Base-by-base conservation (phyloP, 2,329 filamentous ascomycete species). In the Monosporascus sp. region DNA sequence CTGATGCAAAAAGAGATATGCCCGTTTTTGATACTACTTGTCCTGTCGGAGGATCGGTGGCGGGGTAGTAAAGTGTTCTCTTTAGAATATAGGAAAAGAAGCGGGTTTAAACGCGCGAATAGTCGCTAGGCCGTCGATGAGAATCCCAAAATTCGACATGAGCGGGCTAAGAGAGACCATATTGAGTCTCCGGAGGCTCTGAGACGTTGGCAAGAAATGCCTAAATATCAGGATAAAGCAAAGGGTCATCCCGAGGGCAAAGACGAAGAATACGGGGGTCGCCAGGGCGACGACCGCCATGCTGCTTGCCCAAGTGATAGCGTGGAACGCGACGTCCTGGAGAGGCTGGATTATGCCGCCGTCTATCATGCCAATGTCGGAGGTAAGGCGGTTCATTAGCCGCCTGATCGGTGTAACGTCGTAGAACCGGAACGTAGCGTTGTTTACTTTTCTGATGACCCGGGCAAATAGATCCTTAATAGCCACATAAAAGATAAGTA, bases 351-450 rank as follows among this genome's bases (percentile, higher is more conserved):
- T 87, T 62, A 96, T 88, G n/a, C 88, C 87, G 1, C 91, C 91
- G 64, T 97, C 92, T 0, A 96, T 81, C 49, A 90, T 92, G 28
- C 88, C 89, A 71, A 96, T 94, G 63, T 97, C 91, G 1, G 89
- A 90, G 0, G 91, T 96, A 55, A 97, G 78, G 7, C 92, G 83
- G 68, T 97, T 97, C 89, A 96, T 96, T 56, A 97, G 75, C 47
- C 92, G 84, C 0, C 92, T 91, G 0, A 95, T 86, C 0, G 92
- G 92, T 0, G 92, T 96, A 4, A 90, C 84, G 66, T 97, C 92
- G 72, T 96, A 94, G 69, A 92, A 97, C 1, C 91, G 84, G 72
- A 97, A 96, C 0, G 87, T 92, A 0, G 91, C 89, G 62, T 85
- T 82, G 65, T 87, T 87, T 49, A 96, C 89, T 50, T 81, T 82